Evolutionary conservation across 2,329 filamentous ascomycete species (phyloP).

Genomic region (Curvularia eragrostidis): DNA sequence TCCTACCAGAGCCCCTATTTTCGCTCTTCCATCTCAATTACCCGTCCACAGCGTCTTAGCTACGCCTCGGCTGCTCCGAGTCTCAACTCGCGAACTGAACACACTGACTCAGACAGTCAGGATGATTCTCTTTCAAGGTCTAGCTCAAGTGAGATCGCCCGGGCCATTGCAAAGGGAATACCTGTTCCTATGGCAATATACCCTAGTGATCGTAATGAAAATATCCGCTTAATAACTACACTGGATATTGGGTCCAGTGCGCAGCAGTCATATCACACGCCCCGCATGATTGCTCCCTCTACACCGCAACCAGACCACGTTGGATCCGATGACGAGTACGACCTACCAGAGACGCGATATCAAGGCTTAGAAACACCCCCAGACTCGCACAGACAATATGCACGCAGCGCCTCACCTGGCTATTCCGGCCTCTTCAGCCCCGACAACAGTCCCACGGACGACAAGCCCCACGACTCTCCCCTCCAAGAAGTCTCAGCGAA

Average conservation of each 20-base stretch:
- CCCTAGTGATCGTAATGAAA: not conserved
- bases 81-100: slow-evolving; percentile 35
- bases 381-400: slow-evolving; percentile 1
- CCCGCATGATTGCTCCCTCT: slow-evolving; percentile 26
- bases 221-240: slow-evolving; percentile 27
- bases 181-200: slow-evolving; percentile 24
- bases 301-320: slow-evolving; percentile 22
- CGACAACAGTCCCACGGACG: slow-evolving; percentile 16
- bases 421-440: slow-evolving; percentile 28
- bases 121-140: slow-evolving; percentile 16
- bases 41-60: slow-evolving; percentile 41
- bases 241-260: slow-evolving; percentile 21
- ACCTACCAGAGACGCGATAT: not conserved
- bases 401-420: slow-evolving; percentile 24
- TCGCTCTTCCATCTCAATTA: slow-evolving; percentile 39
- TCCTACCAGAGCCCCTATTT: slow-evolving; percentile 32
- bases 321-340: not conserved
- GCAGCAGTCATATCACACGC: slow-evolving; percentile 7
- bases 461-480: not conserved
- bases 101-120: slow-evolving; percentile 22
- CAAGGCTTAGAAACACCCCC: not conserved
- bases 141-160: slow-evolving; percentile 28
- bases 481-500: slow-evolving; percentile 19
- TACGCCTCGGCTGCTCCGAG: slow-evolving; percentile 25
- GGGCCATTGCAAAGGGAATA: slow-evolving; percentile 32